Base-by-base conservation (phyloP, 2,329 filamentous ascomycete genomes). In the Sporothrix pallida region DNA sequence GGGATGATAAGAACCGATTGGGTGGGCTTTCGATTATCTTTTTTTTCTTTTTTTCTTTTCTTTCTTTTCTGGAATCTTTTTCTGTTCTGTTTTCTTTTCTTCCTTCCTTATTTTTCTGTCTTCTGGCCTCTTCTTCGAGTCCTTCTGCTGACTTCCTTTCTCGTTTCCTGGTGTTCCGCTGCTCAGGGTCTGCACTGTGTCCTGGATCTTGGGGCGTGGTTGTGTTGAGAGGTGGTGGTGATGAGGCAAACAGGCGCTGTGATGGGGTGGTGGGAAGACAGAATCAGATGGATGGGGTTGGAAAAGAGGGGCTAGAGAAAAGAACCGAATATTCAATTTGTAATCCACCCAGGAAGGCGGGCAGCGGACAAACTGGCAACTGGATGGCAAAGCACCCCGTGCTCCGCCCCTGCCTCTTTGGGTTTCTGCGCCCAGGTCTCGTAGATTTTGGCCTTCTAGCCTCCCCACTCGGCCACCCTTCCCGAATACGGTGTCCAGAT, bases 321-420 rank as follows among this genome's bases (percentile, higher is more conserved):
- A 74, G 70, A 76, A 72, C 63, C 62, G 67, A 67, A 75, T 70
- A 74, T 74, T 76, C 72, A 78, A 79, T 79, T 79, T 79, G 78
- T 79, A 75, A 79, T 76, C 72, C 50, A 37, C 63, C n/a, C 44
- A 15, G 20, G 31, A 63, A n/a, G 42, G 68, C 72, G 68, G 67
- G 26, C 72, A 56, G 68, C 72, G 68, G 67, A n/a, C 72, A 56
- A 70, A 70, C 26, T 62, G 31, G n/a, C n/a, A 37, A 54, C 50
- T 44, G 31, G 50, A 37, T 10, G 12, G 37, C n/a, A 37, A 37
- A 44, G 20, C 13, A 48, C 15, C 69, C 69, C 54, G 54, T 60
- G 54, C 56, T 71, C 56, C 70, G 70, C 70, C 69, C 58, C 70
- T 71, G 70, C 70, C 56, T 71, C 58, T 63, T 54, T 48, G 42